Conservation (phyloP, 331 rosid genomes). For the Rhamnella rubrinervis region DNA sequence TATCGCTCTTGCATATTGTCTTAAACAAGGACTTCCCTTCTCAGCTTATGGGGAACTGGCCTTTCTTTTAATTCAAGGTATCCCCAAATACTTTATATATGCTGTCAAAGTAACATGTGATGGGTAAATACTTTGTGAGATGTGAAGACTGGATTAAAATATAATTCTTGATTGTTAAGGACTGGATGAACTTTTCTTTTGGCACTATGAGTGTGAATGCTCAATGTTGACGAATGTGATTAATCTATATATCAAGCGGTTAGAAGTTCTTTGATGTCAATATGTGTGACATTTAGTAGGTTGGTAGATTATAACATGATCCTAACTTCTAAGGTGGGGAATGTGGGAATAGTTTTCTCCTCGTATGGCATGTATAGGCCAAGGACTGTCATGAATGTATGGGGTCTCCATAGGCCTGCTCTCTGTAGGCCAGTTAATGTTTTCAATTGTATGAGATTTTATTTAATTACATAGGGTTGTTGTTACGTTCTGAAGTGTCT, state of each 20-base stretch:
- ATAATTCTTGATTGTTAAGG: neutral
- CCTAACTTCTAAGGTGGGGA: neutral
- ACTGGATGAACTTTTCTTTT: neutral
- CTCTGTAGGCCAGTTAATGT: neutral
- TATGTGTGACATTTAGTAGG: neutral
- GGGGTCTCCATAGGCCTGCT: neutral
- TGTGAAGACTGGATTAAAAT: neutral
- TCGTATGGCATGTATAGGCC: too few species aligned
- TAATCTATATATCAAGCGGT: neutral
- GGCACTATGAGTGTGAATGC: neutral
- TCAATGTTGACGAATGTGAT: neutral
- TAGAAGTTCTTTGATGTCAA: neutral
- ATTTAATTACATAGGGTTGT: neutral
- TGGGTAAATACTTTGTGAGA: neutral
- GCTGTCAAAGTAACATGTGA: neutral
- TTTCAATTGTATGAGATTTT: neutral
- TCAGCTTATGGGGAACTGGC: slow-evolving; percentile 88
- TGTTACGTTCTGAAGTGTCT: slow-evolving; percentile 11
- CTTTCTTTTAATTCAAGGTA: slow-evolving; percentile 91
- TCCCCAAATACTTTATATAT: neutral
- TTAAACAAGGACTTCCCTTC: slow-evolving; percentile 86
- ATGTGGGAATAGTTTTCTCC: too few species aligned
- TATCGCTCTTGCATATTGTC: slow-evolving; percentile 79
- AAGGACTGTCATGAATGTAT: too few species aligned
- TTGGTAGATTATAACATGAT: neutral